These are phyloP conservation scores for Phytophthora megakarya DNA, from an alignment of 352 stramenopile species.

Conservation along the genomic window DNA sequence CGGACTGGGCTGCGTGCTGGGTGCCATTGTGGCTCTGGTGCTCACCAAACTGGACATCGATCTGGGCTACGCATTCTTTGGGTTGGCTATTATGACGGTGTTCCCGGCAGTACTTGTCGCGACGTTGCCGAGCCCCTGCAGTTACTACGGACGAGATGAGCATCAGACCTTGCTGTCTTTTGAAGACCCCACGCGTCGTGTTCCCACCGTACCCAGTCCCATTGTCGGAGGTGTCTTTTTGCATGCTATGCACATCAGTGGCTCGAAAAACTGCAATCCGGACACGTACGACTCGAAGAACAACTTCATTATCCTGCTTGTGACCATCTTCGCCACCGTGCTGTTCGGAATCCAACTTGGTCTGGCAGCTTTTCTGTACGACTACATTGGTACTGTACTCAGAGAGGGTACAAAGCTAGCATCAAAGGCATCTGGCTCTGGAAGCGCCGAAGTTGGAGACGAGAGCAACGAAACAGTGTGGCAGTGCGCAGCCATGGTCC, in stretches of 20 bases:
- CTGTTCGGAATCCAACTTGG: slow-evolving; percentile 80
- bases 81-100: slow-evolving; percentile 46
- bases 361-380: slow-evolving; percentile 79
- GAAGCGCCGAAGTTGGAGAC: slow-evolving; percentile 17
- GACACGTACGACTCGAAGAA: slow-evolving; percentile 84
- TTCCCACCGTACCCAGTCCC: slow-evolving; percentile 79
- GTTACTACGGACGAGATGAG: slow-evolving; percentile 56
- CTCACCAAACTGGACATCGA: slow-evolving; percentile 56
- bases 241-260: slow-evolving; percentile 74
- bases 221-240: slow-evolving; percentile 86
- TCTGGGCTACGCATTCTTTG: slow-evolving; percentile 65
- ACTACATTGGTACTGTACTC: slow-evolving; percentile 76
- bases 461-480: slow-evolving; percentile 46
- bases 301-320: slow-evolving; percentile 85
- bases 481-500: slow-evolving; percentile 69
- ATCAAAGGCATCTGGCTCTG: slow-evolving; percentile 14
- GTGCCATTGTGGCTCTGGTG: slow-evolving; percentile 52
- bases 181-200: slow-evolving; percentile 72
- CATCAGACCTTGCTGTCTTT: slow-evolving; percentile 68
- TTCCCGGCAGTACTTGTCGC: slow-evolving; percentile 53
- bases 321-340: slow-evolving; percentile 80
- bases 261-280: slow-evolving; percentile 75
- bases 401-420: slow-evolving; percentile 24
- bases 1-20: slow-evolving; percentile 63
- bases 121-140: slow-evolving; percentile 44